phyloP scores from a whole-genome alignment of 345 rosid genomes.

The Arabidopsis suecica region DNA sequence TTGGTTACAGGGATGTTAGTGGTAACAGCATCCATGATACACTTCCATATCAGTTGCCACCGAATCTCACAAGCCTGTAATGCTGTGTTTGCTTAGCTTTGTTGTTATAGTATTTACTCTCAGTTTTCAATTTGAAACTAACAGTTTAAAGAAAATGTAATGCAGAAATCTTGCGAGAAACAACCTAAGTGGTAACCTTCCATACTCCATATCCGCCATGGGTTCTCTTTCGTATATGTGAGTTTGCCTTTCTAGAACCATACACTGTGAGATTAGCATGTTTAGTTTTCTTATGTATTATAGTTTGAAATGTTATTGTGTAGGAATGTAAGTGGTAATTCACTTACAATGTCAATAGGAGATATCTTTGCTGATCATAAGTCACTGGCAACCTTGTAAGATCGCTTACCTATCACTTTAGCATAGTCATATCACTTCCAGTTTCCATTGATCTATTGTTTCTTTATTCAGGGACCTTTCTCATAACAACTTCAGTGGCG shows the following conservation, averaged over 20 bases:
- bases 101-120: neutral
- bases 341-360: conserved; percentile 69
- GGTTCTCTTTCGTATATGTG: conserved; percentile 74
- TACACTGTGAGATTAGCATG: conserved; percentile 8
- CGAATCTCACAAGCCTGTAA: conserved; percentile 96
- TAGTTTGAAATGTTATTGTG: neutral
- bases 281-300: neutral
- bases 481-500: conserved; percentile 87
- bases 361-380: conserved; percentile 68
- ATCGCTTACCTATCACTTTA: conserved; percentile 34
- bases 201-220: conserved; percentile 85
- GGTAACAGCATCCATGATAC: conserved; percentile 80
- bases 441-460: conserved; percentile 8
- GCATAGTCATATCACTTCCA: neutral
- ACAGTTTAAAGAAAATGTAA: conserved; percentile 22
- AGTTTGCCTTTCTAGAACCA: conserved; percentile 49
- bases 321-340: conserved; percentile 78
- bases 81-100: conserved; percentile 30
- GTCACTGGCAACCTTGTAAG: conserved; percentile 73
- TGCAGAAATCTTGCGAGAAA: conserved; percentile 91
- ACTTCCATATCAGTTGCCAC: conserved; percentile 94
- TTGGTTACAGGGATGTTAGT: conserved; percentile 75
- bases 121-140: conserved; percentile 9
- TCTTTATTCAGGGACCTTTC: conserved; percentile 77
- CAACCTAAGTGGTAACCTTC: conserved; percentile 87